Evolutionary conservation across 108 stramenopile species (phyloP).

Genomic region (Pseudonitzschia multiseries): DNA sequence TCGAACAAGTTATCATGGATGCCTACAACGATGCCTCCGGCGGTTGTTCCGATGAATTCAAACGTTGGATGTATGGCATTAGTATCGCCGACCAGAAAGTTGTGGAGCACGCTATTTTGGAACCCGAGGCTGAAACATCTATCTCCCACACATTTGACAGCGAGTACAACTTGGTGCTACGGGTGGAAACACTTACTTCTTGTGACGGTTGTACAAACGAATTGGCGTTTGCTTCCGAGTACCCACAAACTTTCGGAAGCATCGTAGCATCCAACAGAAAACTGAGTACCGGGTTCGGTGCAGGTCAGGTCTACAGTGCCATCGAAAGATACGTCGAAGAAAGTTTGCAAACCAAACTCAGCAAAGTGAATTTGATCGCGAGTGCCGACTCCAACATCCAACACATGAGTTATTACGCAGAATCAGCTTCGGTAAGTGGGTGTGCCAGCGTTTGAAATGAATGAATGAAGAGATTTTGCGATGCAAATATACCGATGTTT

Average conservation of each 20-base stretch:
- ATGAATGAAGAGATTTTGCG: too few species aligned
- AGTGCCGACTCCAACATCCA: neutral
- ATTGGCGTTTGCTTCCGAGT: conserved; percentile 3
- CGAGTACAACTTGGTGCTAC: conserved; percentile 10
- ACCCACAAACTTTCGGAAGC: conserved; percentile 13
- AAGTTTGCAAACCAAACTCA: neutral
- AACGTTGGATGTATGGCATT: conserved; percentile 21
- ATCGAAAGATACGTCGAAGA: neutral
- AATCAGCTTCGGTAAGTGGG: neutral
- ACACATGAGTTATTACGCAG: neutral
- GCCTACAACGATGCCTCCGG: conserved; percentile 13
- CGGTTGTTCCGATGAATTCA: conserved; percentile 12
- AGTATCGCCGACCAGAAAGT: conserved; percentile 4
- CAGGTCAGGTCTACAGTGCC: neutral
- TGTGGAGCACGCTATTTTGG: neutral
- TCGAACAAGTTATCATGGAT: conserved; percentile 12
- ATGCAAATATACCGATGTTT: too few species aligned
- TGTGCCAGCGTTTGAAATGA: neutral
- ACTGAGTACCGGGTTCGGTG: neutral
- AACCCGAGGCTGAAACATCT: conserved; percentile 1
- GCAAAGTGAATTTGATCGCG: neutral
- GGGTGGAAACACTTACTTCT: conserved; percentile 8
- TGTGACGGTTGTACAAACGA: conserved; percentile 14
- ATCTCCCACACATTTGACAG: conserved; percentile 11
- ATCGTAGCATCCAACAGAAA: neutral